phyloP scores from a whole-genome alignment of 2,329 filamentous ascomycete species.

The Chrysoporthe puriensis region DNA sequence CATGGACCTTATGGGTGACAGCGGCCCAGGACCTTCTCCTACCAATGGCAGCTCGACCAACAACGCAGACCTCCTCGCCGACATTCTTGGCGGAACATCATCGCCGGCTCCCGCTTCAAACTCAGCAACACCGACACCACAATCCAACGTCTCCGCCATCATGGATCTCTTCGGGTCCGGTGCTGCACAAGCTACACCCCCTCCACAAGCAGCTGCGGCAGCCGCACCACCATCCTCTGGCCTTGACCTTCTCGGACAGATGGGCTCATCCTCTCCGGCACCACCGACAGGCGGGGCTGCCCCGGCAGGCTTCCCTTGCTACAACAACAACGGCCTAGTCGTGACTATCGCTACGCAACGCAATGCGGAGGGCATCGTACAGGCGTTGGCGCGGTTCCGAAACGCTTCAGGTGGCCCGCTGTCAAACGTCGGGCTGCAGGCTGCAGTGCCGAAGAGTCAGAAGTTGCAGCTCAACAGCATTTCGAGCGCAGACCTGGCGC shows the following conservation, averaged over 20 bases:
- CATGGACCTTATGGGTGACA: constrained; percentile 87
- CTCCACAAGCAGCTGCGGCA: constrained; percentile 46
- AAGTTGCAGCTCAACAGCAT: constrained; percentile 92
- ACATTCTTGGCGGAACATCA: constrained; percentile 81
- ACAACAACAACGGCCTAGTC: constrained; percentile 82
- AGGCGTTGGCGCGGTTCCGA: constrained; percentile 81
- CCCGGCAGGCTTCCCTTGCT: constrained; percentile 69
- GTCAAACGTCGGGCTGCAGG: constrained; percentile 81
- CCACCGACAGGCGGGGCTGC: constrained; percentile 42
- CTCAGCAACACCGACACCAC: constrained; percentile 55
- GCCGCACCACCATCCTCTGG: constrained; percentile 51
- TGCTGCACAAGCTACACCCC: constrained; percentile 41
- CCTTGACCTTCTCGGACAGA: constrained; percentile 51
- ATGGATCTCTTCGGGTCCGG: constrained; percentile 81
- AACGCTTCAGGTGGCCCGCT: constrained; percentile 71
- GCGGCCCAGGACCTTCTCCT: constrained; percentile 59
- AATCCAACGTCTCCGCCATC: constrained; percentile 70
- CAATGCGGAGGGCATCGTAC: constrained; percentile 76
- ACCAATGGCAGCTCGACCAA: constrained; percentile 62
- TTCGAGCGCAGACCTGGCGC: constrained; percentile 74
- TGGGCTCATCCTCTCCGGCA: constrained; percentile 50
- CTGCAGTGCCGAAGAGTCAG: constrained; percentile 94
- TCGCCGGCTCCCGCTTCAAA: constrained; percentile 48
- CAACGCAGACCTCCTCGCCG: constrained; percentile 85
- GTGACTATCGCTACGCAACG: constrained; percentile 85